These are phyloP conservation scores for Rhizopus delemar DNA, from an alignment of 371 early-diverging fungal genomes.

Conservation along the genomic window DNA sequence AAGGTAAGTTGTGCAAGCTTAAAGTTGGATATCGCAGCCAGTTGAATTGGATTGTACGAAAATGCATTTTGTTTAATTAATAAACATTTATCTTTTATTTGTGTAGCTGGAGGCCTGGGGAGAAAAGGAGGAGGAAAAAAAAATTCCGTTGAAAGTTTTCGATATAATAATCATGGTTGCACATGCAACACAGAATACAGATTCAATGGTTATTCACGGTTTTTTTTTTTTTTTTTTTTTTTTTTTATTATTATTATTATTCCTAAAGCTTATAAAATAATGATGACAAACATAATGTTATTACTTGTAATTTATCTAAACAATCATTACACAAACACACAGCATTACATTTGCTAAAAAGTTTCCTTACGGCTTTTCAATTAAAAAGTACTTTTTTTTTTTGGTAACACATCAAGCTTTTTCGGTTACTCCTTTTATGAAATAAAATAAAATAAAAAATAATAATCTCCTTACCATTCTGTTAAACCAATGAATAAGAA, in stretches of 20 bases:
- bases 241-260: neutral
- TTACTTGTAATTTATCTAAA: too few relatives aligned
- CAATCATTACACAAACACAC: too few relatives aligned
- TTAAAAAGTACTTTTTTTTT: too few relatives aligned
- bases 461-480: too few relatives aligned
- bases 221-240: constrained; percentile 6
- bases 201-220: constrained; percentile 1
- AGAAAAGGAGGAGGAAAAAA: constrained; percentile 2
- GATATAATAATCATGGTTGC: neutral
- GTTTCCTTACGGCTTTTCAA: too few relatives aligned
- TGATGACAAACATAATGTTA: too few relatives aligned
- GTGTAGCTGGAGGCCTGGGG: neutral
- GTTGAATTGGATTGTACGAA: constrained; percentile 48
- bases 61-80: neutral
- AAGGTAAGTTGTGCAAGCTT: constrained; percentile 57
- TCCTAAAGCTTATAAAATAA: too few relatives aligned
- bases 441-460: too few relatives aligned
- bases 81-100: neutral
- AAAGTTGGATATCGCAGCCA: constrained; percentile 56
- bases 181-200: constrained; percentile 7
- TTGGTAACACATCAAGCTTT: too few relatives aligned
- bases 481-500: too few relatives aligned
- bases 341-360: too few relatives aligned
- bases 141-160: neutral
- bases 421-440: too few relatives aligned